Percentiles rank a stretch among this genome's conserved stretches.
Conservation (phyloP, 148 eudicot species). For the Nepenthes mirabilis region DNA sequence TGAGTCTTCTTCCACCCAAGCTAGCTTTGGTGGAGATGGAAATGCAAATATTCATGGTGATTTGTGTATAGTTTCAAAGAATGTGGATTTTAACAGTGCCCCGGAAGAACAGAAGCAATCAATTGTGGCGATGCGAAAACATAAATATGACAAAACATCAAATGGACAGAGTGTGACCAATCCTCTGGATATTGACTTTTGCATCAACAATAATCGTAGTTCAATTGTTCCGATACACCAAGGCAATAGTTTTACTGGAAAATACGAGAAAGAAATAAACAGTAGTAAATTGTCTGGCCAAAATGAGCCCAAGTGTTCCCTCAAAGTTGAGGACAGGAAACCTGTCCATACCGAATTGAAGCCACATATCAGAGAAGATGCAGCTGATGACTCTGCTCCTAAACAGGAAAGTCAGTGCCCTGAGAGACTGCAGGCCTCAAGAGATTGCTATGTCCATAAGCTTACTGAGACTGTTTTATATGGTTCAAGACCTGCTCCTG, state of each 20-base stretch:
- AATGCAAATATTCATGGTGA: constrained; percentile 35
- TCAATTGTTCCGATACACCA: constrained; percentile 10
- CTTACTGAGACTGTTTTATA: constrained; percentile 10
- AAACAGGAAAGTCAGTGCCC: constrained; percentile 19
- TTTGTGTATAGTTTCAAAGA: constrained; percentile 20
- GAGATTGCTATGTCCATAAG: constrained; percentile 20
- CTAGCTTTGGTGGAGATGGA: constrained; percentile 33
- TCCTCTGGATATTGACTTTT: constrained; percentile 18
- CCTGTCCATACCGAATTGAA: constrained; percentile 17
- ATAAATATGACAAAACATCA: constrained; percentile 21
- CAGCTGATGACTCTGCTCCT: constrained; percentile 14
- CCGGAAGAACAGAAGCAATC: constrained; percentile 21
- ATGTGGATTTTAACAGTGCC: constrained; percentile 30
- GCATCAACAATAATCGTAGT: constrained; percentile 15
- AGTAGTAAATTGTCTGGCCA: constrained; percentile 18
- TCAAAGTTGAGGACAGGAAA: constrained; percentile 18
- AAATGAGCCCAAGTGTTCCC: constrained; percentile 20
- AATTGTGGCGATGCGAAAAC: constrained; percentile 13
- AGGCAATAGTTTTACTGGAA: constrained; percentile 23
- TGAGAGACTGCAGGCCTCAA: constrained; percentile 14
- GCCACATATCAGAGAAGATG: constrained; percentile 18
- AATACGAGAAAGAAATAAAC: constrained; percentile 23
- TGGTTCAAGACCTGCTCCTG: constrained; percentile 20
- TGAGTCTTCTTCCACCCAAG: constrained; percentile 45
- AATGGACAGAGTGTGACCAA: constrained; percentile 13